Percentiles rank a stretch among this genome's conserved stretches.
Conservation (phyloP, 306 rosid genomes). For the Purshia tridentata region DNA sequence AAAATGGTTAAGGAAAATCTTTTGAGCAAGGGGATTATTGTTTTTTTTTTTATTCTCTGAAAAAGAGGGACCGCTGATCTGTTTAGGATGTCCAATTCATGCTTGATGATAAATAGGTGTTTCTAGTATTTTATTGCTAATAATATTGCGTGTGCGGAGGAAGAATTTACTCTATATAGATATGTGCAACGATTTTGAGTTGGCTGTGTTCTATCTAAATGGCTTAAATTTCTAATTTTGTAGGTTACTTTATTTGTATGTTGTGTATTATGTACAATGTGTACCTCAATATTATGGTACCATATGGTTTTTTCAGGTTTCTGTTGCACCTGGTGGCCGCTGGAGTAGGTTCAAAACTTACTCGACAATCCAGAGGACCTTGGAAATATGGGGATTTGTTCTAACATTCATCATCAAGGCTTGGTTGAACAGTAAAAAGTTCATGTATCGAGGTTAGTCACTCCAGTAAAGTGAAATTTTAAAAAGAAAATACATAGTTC, state of each 20-base stretch:
- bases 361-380: conserved; percentile 90
- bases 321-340: conserved; percentile 93
- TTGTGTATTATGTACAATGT: neutral
- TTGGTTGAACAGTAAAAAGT: conserved; percentile 78
- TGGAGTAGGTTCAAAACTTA: conserved; percentile 97
- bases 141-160: neutral
- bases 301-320: conserved; percentile 58
- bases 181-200: neutral
- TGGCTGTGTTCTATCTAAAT: neutral
- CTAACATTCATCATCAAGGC: conserved; percentile 68
- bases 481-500: neutral
- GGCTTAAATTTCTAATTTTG: neutral
- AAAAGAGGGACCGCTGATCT: neutral
- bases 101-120: neutral
- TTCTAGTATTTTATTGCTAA: neutral
- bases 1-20: neutral
- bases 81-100: neutral
- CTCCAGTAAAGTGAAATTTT: neutral
- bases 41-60: too few species aligned
- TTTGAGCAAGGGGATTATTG: neutral
- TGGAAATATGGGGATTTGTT: conserved; percentile 99
- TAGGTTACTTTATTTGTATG: neutral
- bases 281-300: conserved; percentile 1
- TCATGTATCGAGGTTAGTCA: conserved; percentile 69
- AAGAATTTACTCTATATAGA: neutral